Evolutionary conservation across 345 rosid genomes (phyloP), one percentile per base, ranked within the genome.

Genomic region (Populus nigra): DNA sequence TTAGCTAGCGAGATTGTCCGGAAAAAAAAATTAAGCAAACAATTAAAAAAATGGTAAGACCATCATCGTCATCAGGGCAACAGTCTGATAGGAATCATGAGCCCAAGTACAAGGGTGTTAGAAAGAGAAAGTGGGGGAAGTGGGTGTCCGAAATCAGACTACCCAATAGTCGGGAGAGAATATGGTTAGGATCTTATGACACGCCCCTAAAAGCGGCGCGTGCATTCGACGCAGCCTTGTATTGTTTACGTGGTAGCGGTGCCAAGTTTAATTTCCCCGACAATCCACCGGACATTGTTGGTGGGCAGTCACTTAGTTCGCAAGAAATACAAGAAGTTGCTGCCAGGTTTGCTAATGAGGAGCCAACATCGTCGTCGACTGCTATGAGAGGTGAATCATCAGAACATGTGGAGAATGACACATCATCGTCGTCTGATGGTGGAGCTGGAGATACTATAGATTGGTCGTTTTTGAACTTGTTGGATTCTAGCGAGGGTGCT

Each of bases 141-240:
- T 94, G 95, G 95, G 98, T 94, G 73, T 91, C 97, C 1, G 98
- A 94, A 81, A 90, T 94, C 66, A 84, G 98, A 79, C 93, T 94
- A 2, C 98, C 98, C 0, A 91, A 94, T 71, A 89, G 97, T 86
- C 88, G 98, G 1, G 95, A 92, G 27, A 84, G 98, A 18, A 94
- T 94, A 47, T 94, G 98, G 98, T 73, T 94, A 16, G 98, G 98
- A 15, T 94, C 98, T 0, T 90, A 82, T 33, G 93, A 93, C 71
- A 69, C 90, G 1, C 83, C 97, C 0, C 90, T 87, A 79, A 94
- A 94, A 76, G 98, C 98, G 0, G 98, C 98, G 9, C 91, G 94
- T 83, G 98, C 98, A 8, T 94, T 94, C 62, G 98, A 94, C 39
- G 98, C 97, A 0, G 98, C 97, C 8, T 78, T 86, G 22, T 92